Base-by-base conservation (phyloP, 139 green algal species). In the Auxenochlorella protothecoides region DNA sequence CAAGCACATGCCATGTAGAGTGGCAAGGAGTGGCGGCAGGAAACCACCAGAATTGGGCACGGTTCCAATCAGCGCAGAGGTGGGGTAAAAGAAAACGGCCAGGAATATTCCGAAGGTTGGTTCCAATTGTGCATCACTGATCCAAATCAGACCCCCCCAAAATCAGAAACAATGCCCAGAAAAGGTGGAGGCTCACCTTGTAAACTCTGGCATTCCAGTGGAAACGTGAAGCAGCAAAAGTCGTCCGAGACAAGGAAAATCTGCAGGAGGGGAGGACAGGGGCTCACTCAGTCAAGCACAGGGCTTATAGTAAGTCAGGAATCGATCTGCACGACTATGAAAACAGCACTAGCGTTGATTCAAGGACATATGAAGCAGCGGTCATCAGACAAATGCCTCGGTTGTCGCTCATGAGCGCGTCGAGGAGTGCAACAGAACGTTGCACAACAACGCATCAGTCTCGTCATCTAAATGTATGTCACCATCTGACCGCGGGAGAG, bases 311-410 rank as follows among this genome's bases (percentile, higher is more conserved):
- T 44, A 44, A 64, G 59, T 64, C 59, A 3, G 12, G 15, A 63
- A 72, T 64, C 66, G 68, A 72, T 44, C 66, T 27, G n/a, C 11
- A 72, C 10, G n/a, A 72, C 10, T 27, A 65, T 8, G 15, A 53
- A 8, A 74, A 72, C 27, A 44, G 27, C 27, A 44, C 27, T 44
- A 44, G 27, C 27, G 27, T 44, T 44, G 27, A 44, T 44, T 44
- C 27, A 44, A 66, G 16, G 63, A 8, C 2, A 44, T 68, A 12
- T 69, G 6, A 66, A 67, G 9, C 0, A 44, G 15, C 44, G 54
- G 73, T 78, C 73, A 78, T 78, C 74, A 78, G 74, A 78, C 74
- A 78, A 78, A 78, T 78, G 74, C 74, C 74, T 78, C 74, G 67
- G 16, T 78, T 78, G 66, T 78, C 74, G 27, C 15, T 69, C 65